Percentiles rank a stretch among this genome's conserved stretches.
These are phyloP conservation scores for Pyrenula massariospora DNA, from an alignment of 495 filamentous ascomycete genomes.

Conservation along the genomic window DNA sequence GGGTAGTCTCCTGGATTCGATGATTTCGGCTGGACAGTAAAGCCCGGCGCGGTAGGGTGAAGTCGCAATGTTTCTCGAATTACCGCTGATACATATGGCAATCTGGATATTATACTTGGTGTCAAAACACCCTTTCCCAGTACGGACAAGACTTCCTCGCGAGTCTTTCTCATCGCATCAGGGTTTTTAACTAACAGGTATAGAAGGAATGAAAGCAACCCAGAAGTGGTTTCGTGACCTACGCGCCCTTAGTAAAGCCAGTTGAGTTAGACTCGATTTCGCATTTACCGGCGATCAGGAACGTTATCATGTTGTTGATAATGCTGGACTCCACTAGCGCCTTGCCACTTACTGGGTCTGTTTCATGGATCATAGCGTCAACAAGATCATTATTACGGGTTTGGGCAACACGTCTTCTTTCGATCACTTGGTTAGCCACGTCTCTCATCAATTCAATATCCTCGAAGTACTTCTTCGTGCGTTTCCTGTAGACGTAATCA, in stretches of 20 bases:
- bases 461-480: slow-evolving; percentile 40
- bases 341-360: slow-evolving; percentile 54
- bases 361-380: slow-evolving; percentile 55
- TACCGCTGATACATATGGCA: slow-evolving; percentile 53
- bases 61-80: slow-evolving; percentile 66
- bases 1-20: slow-evolving; percentile 39
- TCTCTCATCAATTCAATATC: slow-evolving; percentile 30
- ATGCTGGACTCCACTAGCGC: slow-evolving; percentile 49
- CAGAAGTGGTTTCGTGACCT: slow-evolving; percentile 67
- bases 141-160: slow-evolving; percentile 56
- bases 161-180: slow-evolving; percentile 42
- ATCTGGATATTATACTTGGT: slow-evolving; percentile 26
- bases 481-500: slow-evolving; percentile 32
- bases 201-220: slow-evolving; percentile 40
- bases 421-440: background rate
- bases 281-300: slow-evolving; percentile 44
- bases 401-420: background rate
- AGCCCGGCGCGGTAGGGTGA: slow-evolving; percentile 49
- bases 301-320: slow-evolving; percentile 61
- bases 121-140: slow-evolving; percentile 51
- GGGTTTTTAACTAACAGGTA: slow-evolving; percentile 53
- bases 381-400: slow-evolving; percentile 46
- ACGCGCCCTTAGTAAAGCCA: slow-evolving; percentile 6
- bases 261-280: background rate
- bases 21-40: slow-evolving; percentile 43